Evolutionary conservation across 352 stramenopile genomes (phyloP).

Genomic region (Phytophthora agathidicida): DNA sequence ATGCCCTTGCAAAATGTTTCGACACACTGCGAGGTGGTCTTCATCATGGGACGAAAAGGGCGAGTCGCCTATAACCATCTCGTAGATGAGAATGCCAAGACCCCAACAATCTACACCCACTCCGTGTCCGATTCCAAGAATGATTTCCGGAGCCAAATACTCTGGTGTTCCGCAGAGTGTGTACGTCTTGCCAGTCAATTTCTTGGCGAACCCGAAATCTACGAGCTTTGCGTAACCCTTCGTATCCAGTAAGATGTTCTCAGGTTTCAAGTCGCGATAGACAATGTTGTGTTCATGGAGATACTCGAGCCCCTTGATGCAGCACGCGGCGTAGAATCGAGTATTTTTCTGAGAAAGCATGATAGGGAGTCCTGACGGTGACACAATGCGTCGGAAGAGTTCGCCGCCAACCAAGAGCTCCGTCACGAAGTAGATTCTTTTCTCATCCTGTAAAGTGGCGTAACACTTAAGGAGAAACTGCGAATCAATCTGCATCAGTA

Average conservation of each 20-base stretch:
- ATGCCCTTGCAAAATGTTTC: constrained; percentile 93
- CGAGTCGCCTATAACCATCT: constrained; percentile 96
- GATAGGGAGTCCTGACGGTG: constrained; percentile 39
- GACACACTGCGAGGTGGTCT: constrained; percentile 95
- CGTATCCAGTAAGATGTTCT: constrained; percentile 77
- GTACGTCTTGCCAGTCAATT: constrained; percentile 76
- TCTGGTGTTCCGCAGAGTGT: constrained; percentile 83
- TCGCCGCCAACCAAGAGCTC: constrained; percentile 93
- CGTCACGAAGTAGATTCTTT: constrained; percentile 96
- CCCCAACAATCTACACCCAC: constrained; percentile 96
- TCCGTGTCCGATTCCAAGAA: constrained; percentile 81
- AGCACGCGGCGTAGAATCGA: constrained; percentile 66
- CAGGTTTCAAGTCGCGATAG: constrained; percentile 77
- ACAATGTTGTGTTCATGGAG: constrained; percentile 78
- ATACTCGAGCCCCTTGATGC: constrained; percentile 66
- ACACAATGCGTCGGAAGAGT: constrained; percentile 77
- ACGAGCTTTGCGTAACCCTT: constrained; percentile 72
- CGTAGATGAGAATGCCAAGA: constrained; percentile 95
- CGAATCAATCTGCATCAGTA: constrained; percentile 91
- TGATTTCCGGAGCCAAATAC: constrained; percentile 88
- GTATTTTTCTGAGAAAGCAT: constrained; percentile 72
- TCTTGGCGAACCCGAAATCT: constrained; percentile 83
- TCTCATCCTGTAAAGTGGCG: constrained; percentile 93
- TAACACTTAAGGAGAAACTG: constrained; percentile 96
- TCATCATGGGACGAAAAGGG: constrained; percentile 92